Evolutionary conservation across 805 yeast genomes (phyloP).

Genomic region (Lachancea kluyveri): DNA sequence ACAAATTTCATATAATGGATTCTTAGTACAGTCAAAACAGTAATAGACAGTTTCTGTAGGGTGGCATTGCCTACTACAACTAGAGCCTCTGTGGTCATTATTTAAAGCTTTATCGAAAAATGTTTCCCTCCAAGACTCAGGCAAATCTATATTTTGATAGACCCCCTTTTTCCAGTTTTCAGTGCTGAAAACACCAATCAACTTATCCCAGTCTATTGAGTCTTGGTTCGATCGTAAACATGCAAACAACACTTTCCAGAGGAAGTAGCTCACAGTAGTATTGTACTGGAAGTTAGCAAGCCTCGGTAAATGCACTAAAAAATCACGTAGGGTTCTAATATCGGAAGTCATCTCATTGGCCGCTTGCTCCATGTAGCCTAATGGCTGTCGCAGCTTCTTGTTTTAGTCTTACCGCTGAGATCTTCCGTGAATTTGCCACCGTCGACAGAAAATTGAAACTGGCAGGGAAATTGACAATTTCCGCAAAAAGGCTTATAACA

Average conservation of each 20-base stretch:
- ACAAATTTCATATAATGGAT: constrained; percentile 45
- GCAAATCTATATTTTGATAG: constrained; percentile 11
- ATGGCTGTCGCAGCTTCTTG: background rate
- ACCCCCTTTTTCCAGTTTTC: constrained; percentile 17
- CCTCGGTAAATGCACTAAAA: constrained; percentile 23
- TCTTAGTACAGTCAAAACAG: constrained; percentile 29
- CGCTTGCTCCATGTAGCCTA: background rate
- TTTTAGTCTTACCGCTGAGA: background rate
- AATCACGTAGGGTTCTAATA: constrained; percentile 19
- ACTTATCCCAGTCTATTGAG: constrained; percentile 20
- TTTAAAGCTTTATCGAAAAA: constrained; percentile 2
- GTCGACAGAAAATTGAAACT: no score
- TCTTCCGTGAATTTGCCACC: no score
- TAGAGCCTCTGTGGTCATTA: constrained; percentile 18
- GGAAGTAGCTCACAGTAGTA: constrained; percentile 19
- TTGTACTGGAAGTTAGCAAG: constrained; percentile 21
- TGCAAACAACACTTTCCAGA: constrained; percentile 23
- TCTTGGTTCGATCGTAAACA: constrained; percentile 12
- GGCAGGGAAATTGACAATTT: no score
- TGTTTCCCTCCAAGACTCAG: constrained; percentile 9
- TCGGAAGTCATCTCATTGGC: constrained; percentile 6
- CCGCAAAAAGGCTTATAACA: no score
- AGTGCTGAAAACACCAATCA: constrained; percentile 14
- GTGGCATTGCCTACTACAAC: constrained; percentile 24
- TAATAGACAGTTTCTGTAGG: constrained; percentile 27